phyloP scores from a whole-genome alignment of 1,284 basidiomycete species.

The Cryptococcus sp. region DNA sequence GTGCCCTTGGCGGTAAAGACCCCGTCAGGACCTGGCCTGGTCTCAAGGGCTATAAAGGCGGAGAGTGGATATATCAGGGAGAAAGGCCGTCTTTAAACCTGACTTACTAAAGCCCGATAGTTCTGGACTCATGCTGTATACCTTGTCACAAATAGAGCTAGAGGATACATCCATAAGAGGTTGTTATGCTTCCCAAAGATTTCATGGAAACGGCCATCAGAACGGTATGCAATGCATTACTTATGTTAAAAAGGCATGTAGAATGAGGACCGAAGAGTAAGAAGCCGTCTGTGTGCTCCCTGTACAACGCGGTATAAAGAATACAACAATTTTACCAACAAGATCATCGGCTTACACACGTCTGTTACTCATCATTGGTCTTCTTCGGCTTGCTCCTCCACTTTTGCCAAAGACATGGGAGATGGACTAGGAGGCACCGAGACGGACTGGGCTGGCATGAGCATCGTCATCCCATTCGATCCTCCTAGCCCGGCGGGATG shows the following conservation, averaged over 20 bases:
- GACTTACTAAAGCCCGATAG: too few species aligned
- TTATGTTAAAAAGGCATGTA: too few species aligned
- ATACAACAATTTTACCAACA: not conserved
- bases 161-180: too few species aligned
- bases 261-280: too few species aligned
- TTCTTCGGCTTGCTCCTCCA: constrained; percentile 10
- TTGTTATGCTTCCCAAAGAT: too few species aligned
- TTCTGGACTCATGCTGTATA: too few species aligned
- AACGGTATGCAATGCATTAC: too few species aligned
- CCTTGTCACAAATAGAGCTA: too few species aligned
- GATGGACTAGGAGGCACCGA: not conserved
- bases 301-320: too few species aligned
- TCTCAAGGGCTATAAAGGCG: constrained; percentile 21
- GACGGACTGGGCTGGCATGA: not conserved
- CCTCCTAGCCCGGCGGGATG: constrained; percentile 6
- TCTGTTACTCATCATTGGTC: not conserved
- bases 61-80: constrained; percentile 25
- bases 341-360: not conserved
- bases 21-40: constrained; percentile 22
- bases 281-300: too few species aligned
- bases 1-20: constrained; percentile 16
- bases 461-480: constrained; percentile 2
- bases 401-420: constrained; percentile 2
- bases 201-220: too few species aligned
- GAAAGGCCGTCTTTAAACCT: too few species aligned